These are phyloP conservation scores for Aspergillus panamensis DNA, from an alignment of 495 filamentous ascomycete species.

Conservation along the genomic window DNA sequence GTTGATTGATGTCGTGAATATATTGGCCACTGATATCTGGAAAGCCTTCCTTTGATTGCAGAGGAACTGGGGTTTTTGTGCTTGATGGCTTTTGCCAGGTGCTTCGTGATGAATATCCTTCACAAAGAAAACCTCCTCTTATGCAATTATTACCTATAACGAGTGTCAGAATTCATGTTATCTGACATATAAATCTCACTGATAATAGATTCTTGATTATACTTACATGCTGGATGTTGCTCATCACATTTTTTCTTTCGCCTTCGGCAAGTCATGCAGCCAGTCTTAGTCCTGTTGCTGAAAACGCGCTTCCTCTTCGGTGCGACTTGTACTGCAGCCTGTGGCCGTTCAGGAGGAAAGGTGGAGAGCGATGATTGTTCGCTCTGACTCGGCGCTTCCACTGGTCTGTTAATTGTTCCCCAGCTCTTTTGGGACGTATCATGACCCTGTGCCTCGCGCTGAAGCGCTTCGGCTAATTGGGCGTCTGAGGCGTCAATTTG, in stretches of 20 bases:
- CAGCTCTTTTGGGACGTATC: conserved; percentile 34
- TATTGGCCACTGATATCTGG: conserved; percentile 45
- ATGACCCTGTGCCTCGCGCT: conserved; percentile 45
- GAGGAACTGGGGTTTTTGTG: conserved; percentile 63
- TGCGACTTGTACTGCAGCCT: conserved; percentile 57
- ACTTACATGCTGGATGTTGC: conserved; percentile 84
- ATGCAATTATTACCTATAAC: conserved; percentile 82
- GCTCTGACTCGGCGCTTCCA: conserved; percentile 30
- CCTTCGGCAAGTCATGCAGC: conserved; percentile 89
- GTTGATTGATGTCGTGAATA: conserved; percentile 50
- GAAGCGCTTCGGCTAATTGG: conserved; percentile 48
- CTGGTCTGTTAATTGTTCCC: conserved; percentile 29
- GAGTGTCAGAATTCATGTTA: conserved; percentile 14
- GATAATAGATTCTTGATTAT: too few species aligned
- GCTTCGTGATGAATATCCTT: conserved; percentile 81
- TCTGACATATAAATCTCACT: not conserved
- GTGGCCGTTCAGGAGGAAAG: conserved; percentile 40
- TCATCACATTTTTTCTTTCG: conserved; percentile 99
- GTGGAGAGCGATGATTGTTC: conserved; percentile 36
- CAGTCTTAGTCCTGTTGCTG: conserved; percentile 95
- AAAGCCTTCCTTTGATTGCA: conserved; percentile 82
- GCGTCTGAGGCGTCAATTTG: conserved; percentile 51
- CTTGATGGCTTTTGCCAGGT: conserved; percentile 67
- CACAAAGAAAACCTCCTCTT: conserved; percentile 86
- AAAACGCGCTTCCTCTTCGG: conserved; percentile 85